These are phyloP conservation scores for Hyaloscypha variabilis DNA, from an alignment of 495 filamentous ascomycete genomes.

Conservation along the genomic window DNA sequence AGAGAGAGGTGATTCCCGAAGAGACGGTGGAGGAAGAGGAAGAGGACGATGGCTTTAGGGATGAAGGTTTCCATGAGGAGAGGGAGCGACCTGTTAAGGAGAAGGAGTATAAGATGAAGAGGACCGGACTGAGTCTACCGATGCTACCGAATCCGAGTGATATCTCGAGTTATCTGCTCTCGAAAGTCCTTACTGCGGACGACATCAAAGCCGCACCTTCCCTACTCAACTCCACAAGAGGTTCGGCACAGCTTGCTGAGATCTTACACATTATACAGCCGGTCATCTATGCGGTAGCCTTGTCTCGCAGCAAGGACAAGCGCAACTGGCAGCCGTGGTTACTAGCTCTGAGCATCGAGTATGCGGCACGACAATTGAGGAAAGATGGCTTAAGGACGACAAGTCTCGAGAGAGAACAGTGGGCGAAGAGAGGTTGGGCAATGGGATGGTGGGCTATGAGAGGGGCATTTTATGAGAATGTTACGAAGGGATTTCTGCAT, in stretches of 20 bases:
- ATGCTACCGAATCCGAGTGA: slow-evolving; percentile 76
- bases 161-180: slow-evolving; percentile 82
- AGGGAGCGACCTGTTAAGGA: slow-evolving; percentile 32
- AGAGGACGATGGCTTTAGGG: slow-evolving; percentile 33
- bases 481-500: slow-evolving; percentile 78
- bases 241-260: slow-evolving; percentile 76
- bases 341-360: slow-evolving; percentile 83
- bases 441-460: slow-evolving; percentile 95
- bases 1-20: slow-evolving; percentile 72
- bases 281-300: slow-evolving; percentile 82
- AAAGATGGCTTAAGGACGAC: slow-evolving; percentile 77
- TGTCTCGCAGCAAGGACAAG: slow-evolving; percentile 67
- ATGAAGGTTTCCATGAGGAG: slow-evolving; percentile 28
- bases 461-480: slow-evolving; percentile 92
- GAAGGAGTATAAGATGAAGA: slow-evolving; percentile 89
- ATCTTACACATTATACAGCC: slow-evolving; percentile 89
- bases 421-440: slow-evolving; percentile 81
- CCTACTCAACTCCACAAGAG: slow-evolving; percentile 76
- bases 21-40: slow-evolving; percentile 48
- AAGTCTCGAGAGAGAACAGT: slow-evolving; percentile 84
- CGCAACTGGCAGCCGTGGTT: slow-evolving; percentile 89
- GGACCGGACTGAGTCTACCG: slow-evolving; percentile 84
- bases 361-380: slow-evolving; percentile 80
- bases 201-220: slow-evolving; percentile 90
- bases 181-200: slow-evolving; percentile 91